Conservation (phyloP, 192 early-diverging fungal species). For the Coemansia sp. region DNA sequence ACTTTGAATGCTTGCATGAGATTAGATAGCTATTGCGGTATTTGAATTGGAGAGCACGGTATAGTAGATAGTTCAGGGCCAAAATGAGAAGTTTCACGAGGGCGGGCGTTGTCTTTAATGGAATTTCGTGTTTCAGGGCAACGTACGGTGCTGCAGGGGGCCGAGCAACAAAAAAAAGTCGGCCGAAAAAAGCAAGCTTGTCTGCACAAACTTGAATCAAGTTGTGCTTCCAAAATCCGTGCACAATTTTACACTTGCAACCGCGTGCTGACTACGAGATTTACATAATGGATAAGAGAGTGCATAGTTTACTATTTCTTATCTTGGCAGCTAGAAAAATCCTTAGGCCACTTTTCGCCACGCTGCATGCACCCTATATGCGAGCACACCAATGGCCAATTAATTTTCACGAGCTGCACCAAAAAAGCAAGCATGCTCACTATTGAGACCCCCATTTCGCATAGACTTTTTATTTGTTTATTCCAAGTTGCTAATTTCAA, state of each 20-base stretch:
- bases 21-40: not conserved
- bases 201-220: too few relatives aligned
- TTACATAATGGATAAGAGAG: not conserved
- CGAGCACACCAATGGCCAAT: not conserved
- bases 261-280: not conserved
- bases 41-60: too few relatives aligned
- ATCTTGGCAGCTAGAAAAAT: not conserved
- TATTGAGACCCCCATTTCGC: not conserved
- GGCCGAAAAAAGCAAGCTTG: too few relatives aligned
- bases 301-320: not conserved
- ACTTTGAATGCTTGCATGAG: conserved; percentile 52
- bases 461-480: not conserved
- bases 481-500: not conserved
- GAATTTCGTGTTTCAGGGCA: too few relatives aligned
- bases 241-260: too few relatives aligned
- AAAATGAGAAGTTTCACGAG: not conserved
- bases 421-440: not conserved
- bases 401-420: not conserved
- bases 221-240: too few relatives aligned
- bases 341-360: not conserved
- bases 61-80: not conserved
- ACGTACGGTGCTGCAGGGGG: too few relatives aligned
- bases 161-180: too few relatives aligned
- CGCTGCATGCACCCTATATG: not conserved
- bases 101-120: too few relatives aligned